These are phyloP conservation scores for Cenchrus americanus DNA, from an alignment of 176 grass and related monocot species.

Conservation along the genomic window DNA sequence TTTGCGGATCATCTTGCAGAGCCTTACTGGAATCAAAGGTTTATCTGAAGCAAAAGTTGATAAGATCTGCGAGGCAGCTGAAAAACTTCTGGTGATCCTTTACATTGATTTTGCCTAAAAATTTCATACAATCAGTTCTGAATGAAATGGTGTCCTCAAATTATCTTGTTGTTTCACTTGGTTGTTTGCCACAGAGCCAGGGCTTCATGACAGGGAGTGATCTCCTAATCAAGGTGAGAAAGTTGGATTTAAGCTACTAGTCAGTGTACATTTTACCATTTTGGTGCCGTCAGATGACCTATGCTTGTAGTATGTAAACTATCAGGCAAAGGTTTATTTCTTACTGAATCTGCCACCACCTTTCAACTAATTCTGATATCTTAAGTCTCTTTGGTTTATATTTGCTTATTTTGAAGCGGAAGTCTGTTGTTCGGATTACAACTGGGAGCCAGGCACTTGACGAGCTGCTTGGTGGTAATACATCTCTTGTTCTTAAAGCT, in stretches of 20 bases:
- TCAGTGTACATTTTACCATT: background rate
- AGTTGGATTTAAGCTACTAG: constrained; percentile 5
- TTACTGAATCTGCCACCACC: background rate
- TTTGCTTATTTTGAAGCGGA: constrained; percentile 54
- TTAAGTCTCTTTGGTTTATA: constrained; percentile 26
- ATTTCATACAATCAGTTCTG: background rate
- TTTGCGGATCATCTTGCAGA: constrained; percentile 41
- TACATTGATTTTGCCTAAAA: constrained; percentile 17
- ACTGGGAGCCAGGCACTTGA: constrained; percentile 88
- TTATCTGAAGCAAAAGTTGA: constrained; percentile 93
- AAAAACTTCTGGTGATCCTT: constrained; percentile 76
- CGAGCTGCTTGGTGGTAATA: constrained; percentile 84
- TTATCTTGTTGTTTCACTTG: background rate
- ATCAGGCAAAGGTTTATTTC: background rate
- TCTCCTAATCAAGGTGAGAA: constrained; percentile 74
- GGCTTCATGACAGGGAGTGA: constrained; percentile 84
- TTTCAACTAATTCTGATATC: constrained; percentile 14
- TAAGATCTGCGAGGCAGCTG: constrained; percentile 84
- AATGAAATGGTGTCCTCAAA: constrained; percentile 35
- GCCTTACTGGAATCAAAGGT: constrained; percentile 89
- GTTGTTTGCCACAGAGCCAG: constrained; percentile 53
- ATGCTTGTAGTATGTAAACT: constrained; percentile 1
- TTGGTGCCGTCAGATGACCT: constrained; percentile 12
- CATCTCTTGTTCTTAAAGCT: constrained; percentile 10
- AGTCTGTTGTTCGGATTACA: constrained; percentile 78